These are phyloP conservation scores for Zoysia matrella DNA, from an alignment of 202 grass and related monocot species.

Conservation along the genomic window DNA sequence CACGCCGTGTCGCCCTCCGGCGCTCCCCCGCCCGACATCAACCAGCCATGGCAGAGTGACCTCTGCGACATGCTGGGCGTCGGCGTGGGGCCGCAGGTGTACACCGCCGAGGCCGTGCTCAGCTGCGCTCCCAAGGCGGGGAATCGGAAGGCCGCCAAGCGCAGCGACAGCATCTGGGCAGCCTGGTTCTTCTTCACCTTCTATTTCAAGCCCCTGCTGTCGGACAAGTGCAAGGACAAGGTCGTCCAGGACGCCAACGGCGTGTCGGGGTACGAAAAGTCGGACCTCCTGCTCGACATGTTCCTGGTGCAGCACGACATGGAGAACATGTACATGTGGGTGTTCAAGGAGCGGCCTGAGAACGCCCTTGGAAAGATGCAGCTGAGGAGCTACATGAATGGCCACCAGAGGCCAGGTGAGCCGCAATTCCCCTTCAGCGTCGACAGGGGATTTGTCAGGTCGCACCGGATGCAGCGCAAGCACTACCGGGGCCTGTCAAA, in stretches of 20 bases:
- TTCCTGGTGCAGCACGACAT: constrained; percentile 99
- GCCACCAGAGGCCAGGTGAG: constrained; percentile 80
- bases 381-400: constrained; percentile 98
- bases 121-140: constrained; percentile 55
- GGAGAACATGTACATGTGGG: constrained; percentile 99
- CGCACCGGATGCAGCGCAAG: constrained; percentile 41
- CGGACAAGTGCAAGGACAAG: constrained; percentile 89
- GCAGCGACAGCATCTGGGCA: constrained; percentile 96
- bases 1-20: constrained; percentile 56
- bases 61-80: constrained; percentile 76
- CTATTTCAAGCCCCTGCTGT: constrained; percentile 92
- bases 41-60: constrained; percentile 87
- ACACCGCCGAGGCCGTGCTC: constrained; percentile 58
- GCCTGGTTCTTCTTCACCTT: constrained; percentile 99
- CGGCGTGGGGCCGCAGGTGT: constrained; percentile 70
- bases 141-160: constrained; percentile 79
- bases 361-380: constrained; percentile 99
- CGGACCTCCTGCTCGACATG: constrained; percentile 85
- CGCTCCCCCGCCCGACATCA: constrained; percentile 82
- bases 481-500: constrained; percentile 95
- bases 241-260: constrained; percentile 59
- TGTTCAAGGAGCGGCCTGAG: constrained; percentile 92
- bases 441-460: constrained; percentile 87
- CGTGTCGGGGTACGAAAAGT: constrained; percentile 68
- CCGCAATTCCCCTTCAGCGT: constrained; percentile 90